Evolutionary conservation across 2,329 filamentous ascomycete genomes (phyloP).

Genomic region (Phoma sp.): DNA sequence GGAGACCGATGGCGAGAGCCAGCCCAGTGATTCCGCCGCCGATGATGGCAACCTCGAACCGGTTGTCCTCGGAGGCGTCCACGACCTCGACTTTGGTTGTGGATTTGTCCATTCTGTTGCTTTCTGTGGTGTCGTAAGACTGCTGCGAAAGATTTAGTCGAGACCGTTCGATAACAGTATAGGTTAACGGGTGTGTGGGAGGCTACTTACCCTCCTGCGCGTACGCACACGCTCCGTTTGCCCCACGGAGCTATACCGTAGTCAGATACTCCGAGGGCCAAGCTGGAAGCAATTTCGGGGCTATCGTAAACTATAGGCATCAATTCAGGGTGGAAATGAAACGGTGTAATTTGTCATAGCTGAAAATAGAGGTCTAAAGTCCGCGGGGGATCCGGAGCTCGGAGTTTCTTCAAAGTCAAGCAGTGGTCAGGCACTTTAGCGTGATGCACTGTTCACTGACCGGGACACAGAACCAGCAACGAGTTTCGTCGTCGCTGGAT

Average conservation of each 20-base stretch:
- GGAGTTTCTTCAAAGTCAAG: background rate
- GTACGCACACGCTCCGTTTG: too few relatives aligned
- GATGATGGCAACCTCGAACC: constrained; percentile 24
- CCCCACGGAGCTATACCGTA: background rate
- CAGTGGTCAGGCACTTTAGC: background rate
- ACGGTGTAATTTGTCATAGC: background rate
- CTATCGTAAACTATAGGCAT: too few relatives aligned
- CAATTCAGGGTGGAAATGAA: background rate
- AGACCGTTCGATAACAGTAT: background rate
- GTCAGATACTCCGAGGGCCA: background rate
- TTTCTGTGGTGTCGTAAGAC: background rate
- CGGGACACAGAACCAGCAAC: too few relatives aligned
- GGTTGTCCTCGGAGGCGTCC: background rate
- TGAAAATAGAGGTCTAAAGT: background rate
- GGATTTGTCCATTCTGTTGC: background rate
- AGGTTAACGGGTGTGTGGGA: background rate
- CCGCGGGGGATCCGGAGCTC: background rate
- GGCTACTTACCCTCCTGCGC: background rate
- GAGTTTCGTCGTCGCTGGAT: too few relatives aligned
- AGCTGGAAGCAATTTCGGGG: background rate
- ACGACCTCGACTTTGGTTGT: background rate
- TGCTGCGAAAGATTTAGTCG: background rate
- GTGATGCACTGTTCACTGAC: background rate
- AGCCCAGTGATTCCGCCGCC: constrained; percentile 31
- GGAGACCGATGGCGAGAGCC: constrained; percentile 21